Evolutionary conservation across 163 green algal genomes (phyloP).

Genomic region (Chlamydomonas reinhardtii): DNA sequence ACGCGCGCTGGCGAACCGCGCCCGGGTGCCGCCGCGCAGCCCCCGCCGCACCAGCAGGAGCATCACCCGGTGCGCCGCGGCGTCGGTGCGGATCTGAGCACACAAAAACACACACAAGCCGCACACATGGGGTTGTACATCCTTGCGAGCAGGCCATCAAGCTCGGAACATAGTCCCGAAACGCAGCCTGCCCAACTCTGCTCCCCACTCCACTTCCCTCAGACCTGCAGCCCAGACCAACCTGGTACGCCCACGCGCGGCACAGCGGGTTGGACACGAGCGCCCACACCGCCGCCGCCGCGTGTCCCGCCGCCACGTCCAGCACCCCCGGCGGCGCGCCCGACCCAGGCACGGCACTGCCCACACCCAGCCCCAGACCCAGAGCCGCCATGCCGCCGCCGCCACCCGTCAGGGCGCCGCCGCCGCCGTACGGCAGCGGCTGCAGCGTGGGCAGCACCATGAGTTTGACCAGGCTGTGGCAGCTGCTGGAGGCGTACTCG

Average conservation of each 20-base stretch:
- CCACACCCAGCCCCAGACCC: background rate
- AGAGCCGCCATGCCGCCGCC: too few relatives aligned
- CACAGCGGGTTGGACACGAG: slow-evolving; percentile 47
- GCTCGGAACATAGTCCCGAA: too few relatives aligned
- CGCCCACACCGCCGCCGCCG: slow-evolving; percentile 51
- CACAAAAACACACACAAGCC: too few relatives aligned
- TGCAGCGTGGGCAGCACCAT: slow-evolving; percentile 50
- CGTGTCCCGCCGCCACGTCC: slow-evolving; percentile 44
- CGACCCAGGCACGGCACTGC: background rate
- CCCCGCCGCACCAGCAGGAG: slow-evolving; percentile 45
- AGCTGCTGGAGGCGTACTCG: slow-evolving; percentile 29
- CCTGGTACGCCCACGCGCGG: slow-evolving; percentile 35
- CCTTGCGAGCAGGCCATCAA: too few relatives aligned
- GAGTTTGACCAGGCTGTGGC: slow-evolving; percentile 36
- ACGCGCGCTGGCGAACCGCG: slow-evolving; percentile 36
- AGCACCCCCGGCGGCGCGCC: slow-evolving; percentile 23
- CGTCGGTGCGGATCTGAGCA: slow-evolving; percentile 22
- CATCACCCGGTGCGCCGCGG: slow-evolving; percentile 34
- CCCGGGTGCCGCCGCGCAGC: slow-evolving; percentile 42
- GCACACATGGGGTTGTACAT: too few relatives aligned
- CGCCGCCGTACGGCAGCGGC: slow-evolving; percentile 3
- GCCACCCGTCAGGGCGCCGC: too few relatives aligned
- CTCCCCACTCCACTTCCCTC: too few relatives aligned
- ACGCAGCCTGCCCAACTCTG: too few relatives aligned
- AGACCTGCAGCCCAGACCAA: slow-evolving; percentile 30